These are phyloP conservation scores for Macrolepiota dolichaula DNA, from an alignment of 768 basidiomycete species.

Conservation along the genomic window DNA sequence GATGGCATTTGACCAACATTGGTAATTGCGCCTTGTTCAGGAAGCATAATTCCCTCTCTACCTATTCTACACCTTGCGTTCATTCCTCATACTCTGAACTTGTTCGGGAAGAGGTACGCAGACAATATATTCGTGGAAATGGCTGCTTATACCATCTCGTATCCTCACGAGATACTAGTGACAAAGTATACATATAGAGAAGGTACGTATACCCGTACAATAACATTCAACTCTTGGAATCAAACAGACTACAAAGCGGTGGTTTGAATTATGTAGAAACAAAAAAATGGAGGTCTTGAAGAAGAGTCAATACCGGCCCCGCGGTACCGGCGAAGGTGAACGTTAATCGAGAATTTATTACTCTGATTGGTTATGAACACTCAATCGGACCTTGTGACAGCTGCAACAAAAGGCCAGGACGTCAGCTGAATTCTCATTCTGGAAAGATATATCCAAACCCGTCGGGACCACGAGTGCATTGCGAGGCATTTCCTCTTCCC, in stretches of 20 bases:
- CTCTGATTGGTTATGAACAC: neutral
- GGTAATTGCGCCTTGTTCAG: too few species aligned
- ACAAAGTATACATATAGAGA: neutral
- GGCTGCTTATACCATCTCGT: too few species aligned
- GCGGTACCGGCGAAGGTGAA: neutral
- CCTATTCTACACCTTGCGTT: too few species aligned
- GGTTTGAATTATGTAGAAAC: neutral
- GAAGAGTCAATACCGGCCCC: too few species aligned
- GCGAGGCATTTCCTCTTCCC: neutral
- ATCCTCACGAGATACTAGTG: too few species aligned
- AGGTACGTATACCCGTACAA: too few species aligned
- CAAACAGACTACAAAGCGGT: neutral
- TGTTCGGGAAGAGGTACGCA: too few species aligned
- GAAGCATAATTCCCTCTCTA: too few species aligned
- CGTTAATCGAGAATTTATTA: neutral
- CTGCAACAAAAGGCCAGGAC: neutral
- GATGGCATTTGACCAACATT: too few species aligned
- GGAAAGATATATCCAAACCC: neutral
- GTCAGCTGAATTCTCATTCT: constrained; percentile 12
- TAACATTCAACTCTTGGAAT: neutral
- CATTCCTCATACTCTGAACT: too few species aligned
- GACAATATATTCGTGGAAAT: too few species aligned
- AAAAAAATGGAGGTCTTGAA: neutral
- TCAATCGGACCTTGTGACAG: neutral
- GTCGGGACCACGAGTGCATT: neutral